Base-by-base conservation (phyloP, 2,329 filamentous ascomycete species). In the Talaromyces rugulosus region DNA sequence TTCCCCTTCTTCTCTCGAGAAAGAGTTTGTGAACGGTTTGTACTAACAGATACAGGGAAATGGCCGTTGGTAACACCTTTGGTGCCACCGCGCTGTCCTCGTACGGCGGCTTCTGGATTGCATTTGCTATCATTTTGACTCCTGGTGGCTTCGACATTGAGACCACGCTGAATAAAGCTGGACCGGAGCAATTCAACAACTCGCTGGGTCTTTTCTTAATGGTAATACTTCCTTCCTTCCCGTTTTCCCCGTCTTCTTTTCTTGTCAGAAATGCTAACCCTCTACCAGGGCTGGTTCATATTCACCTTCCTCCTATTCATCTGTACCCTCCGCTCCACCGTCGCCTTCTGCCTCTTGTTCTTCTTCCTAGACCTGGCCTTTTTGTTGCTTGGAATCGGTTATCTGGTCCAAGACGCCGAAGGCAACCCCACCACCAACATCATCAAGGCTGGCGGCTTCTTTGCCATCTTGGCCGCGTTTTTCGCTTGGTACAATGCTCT, bases 401-500 rank as follows among this genome's bases (percentile, higher is more conserved):
- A 90, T 69, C 78, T 88, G 72, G 78, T 85, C 64, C 83, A 82
- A 78, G 50, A 83, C 66, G 60, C 73, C 18, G 66, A 68, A 0
- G 77, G 72, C 18, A 61, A 61, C 2, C 71, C 83, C 16, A 75
- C 82, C 66, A 61, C 75, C 5, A 77, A 74, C 16, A 78, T 91
- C 52, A 85, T 86, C 69, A 89, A 88, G 75, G 85, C 89, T 4
- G 91, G 89, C 65, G 92, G 91, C 59, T 82, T 87, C 64, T 94
- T 95, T 72, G 91, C 91, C n/a, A 82, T 95, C 64, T 69, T 95
- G 6, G 87, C 91, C 1, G 89, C 91, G 0, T 95, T 96, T 73
- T 72, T 91, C 61, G 91, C 91, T 4, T 96, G 91, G 91, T 96
- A 94, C 78, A 92, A 92, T 70, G 91, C 91, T 42, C 82, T 94